These are phyloP conservation scores for Perilla frutescens DNA, from an alignment of 257 asterid species.

Conservation along the genomic window DNA sequence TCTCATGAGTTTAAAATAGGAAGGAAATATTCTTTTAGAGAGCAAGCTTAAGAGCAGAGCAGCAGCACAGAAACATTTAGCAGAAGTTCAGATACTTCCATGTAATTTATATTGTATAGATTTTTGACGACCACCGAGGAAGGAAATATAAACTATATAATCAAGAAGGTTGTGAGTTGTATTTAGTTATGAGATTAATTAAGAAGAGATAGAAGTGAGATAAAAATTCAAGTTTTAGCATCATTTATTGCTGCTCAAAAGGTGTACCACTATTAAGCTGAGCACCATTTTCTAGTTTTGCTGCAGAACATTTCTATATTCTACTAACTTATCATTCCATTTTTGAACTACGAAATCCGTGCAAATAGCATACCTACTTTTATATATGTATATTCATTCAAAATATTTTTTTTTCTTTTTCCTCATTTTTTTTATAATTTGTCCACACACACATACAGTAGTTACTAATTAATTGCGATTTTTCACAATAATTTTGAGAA, in stretches of 20 bases:
- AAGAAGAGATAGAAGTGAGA: constrained; percentile 25
- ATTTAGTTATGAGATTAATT: constrained; percentile 11
- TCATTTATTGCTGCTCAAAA: constrained; percentile 50
- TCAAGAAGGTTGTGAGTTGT: neutral
- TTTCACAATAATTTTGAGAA: no score
- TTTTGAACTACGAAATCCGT: constrained; percentile 28
- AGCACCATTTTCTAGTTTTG: constrained; percentile 25
- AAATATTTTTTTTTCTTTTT: neutral
- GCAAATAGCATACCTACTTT: no score
- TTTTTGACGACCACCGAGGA: neutral
- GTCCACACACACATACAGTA: no score
- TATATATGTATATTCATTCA: neutral
- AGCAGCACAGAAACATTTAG: no score
- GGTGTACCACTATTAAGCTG: constrained; percentile 39
- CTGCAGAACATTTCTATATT: constrained; percentile 34
- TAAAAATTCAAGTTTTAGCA: constrained; percentile 36
- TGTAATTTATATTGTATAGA: neutral
- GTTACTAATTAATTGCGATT: no score
- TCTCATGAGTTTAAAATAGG: no score
- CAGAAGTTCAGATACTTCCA: no score
- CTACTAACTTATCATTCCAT: constrained; percentile 42
- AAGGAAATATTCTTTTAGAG: no score
- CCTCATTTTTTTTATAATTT: no score
- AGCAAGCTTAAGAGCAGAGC: no score
- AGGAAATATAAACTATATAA: neutral